These are phyloP conservation scores for Lachancea nothofagi DNA, from an alignment of 805 yeast genomes.

Conservation along the genomic window DNA sequence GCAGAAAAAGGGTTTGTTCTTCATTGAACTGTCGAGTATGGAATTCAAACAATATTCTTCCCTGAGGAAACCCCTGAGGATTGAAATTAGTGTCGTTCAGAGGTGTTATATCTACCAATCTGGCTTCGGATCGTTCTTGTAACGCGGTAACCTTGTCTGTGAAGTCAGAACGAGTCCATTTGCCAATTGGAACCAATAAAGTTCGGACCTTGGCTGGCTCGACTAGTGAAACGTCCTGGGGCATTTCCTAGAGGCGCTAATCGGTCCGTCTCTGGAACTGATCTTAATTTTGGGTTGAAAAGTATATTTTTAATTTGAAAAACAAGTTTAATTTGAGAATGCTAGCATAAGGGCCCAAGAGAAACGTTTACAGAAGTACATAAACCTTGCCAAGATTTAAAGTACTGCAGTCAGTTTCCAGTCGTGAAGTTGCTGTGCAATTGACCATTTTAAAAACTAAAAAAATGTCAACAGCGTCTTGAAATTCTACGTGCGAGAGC, in stretches of 20 bases:
- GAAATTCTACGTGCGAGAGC: no score
- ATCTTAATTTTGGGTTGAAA: no score
- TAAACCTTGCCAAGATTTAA: no score
- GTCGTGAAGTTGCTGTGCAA: no score
- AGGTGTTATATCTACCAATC: constrained; percentile 73
- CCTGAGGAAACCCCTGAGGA: constrained; percentile 82
- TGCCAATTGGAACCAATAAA: constrained; percentile 62
- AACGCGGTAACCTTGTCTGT: constrained; percentile 40
- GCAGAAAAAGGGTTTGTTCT: constrained; percentile 58
- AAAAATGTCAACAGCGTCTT: no score
- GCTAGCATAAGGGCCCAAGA: no score
- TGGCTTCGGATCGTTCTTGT: constrained; percentile 50
- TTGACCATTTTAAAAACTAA: no score
- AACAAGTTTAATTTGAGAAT: no score
- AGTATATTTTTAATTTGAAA: no score
- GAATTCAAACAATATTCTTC: constrained; percentile 60
- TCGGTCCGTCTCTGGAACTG: no score
- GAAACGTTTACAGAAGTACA: no score
- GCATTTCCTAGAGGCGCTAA: constrained; percentile 2
- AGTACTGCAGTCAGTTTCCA: no score
- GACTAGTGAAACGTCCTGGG: constrained; percentile 28
- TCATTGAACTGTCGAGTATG: constrained; percentile 38
- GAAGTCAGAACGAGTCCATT: constrained; percentile 37
- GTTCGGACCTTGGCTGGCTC: constrained; percentile 63
- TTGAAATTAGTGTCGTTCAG: constrained; percentile 56